A percentile compares a stretch with the other conserved stretches of the same genome.
Evolutionary conservation across 2,329 filamentous ascomycete genomes (phyloP).

Genomic region (Penicillium rolfsii): DNA sequence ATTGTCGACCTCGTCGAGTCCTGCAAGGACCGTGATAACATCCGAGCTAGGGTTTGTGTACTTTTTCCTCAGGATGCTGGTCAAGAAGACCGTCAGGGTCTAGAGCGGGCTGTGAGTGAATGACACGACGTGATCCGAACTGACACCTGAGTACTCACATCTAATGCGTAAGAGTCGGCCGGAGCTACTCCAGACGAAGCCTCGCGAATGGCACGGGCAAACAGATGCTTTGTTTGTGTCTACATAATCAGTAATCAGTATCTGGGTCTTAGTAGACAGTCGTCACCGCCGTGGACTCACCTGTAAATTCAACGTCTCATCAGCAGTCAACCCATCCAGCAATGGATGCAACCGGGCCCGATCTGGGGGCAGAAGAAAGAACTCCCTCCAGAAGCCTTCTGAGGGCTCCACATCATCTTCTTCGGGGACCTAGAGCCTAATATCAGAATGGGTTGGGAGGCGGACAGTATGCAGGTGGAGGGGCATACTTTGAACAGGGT

Average conservation of each 20-base stretch:
- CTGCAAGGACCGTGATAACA: slow-evolving; percentile 85
- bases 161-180: slow-evolving; percentile 77
- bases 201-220: slow-evolving; percentile 70
- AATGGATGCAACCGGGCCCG: slow-evolving; percentile 67
- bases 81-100: slow-evolving; percentile 88
- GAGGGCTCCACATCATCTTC: slow-evolving; percentile 69
- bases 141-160: slow-evolving; percentile 60
- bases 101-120: slow-evolving; percentile 54
- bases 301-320: slow-evolving; percentile 76
- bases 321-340: slow-evolving; percentile 70
- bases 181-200: slow-evolving; percentile 65
- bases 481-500: slow-evolving; percentile 67
- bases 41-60: slow-evolving; percentile 96
- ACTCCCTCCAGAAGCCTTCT: slow-evolving; percentile 94
- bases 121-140: slow-evolving; percentile 9
- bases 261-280: not conserved
- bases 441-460: slow-evolving; percentile 24
- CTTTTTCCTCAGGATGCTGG: slow-evolving; percentile 79
- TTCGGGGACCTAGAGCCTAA: slow-evolving; percentile 60
- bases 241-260: slow-evolving; percentile 29
- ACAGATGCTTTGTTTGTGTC: slow-evolving; percentile 75
- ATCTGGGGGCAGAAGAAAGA: slow-evolving; percentile 88
- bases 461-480: slow-evolving; percentile 6
- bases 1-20: slow-evolving; percentile 82
- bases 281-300: slow-evolving; percentile 40